These are phyloP conservation scores for Ophiostoma populinum DNA, from an alignment of 2,329 filamentous ascomycete species.

Conservation along the genomic window DNA sequence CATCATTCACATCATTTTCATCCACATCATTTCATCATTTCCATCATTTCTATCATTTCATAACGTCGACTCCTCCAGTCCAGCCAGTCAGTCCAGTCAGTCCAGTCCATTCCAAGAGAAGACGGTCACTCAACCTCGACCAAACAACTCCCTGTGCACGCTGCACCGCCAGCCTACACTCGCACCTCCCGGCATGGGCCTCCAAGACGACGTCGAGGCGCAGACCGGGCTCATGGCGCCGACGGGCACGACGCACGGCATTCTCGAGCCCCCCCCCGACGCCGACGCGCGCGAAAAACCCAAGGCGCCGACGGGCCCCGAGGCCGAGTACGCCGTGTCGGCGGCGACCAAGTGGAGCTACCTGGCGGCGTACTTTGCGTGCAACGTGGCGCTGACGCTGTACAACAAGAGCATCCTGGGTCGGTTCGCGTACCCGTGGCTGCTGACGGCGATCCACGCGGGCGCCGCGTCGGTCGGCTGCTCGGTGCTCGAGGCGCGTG, in stretches of 20 bases:
- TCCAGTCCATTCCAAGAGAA: no score
- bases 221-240: slow-evolving; percentile 9
- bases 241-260: not conserved
- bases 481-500: slow-evolving; percentile 30
- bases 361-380: slow-evolving; percentile 14
- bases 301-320: not conserved
- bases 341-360: slow-evolving; percentile 13
- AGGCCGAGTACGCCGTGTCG: slow-evolving; percentile 14
- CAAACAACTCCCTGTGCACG: no score
- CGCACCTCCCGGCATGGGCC: slow-evolving; percentile 1
- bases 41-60: no score
- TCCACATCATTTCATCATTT: no score
- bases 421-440: slow-evolving; percentile 40
- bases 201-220: slow-evolving; percentile 11
- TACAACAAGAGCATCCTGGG: slow-evolving; percentile 13
- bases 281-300: not conserved
- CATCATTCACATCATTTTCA: no score
- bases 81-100: no score
- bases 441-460: slow-evolving; percentile 40
- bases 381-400: slow-evolving; percentile 12
- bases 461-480: slow-evolving; percentile 40
- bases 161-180: no score
- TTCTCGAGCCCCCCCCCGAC: not conserved
- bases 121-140: no score
- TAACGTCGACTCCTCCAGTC: no score